Conservation (phyloP, 176 grass and related monocot genomes). For the Coix lacrymajobi region DNA sequence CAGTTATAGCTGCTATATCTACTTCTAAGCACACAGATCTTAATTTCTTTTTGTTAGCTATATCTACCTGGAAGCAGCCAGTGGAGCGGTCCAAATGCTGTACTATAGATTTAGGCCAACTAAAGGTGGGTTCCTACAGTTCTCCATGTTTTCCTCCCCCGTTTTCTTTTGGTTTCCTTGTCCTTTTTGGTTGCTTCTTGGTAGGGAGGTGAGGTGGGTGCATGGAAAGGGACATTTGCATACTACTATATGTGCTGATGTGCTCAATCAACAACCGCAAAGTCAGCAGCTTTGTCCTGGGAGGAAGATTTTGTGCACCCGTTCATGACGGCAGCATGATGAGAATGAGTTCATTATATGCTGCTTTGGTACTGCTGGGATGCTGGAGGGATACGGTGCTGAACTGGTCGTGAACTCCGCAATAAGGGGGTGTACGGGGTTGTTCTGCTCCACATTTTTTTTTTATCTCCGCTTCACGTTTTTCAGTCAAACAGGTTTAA, state of each 20-base stretch:
- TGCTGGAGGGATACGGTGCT: neutral
- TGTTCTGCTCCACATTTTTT: too few relatives aligned
- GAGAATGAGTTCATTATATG: neutral
- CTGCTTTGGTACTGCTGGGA: neutral
- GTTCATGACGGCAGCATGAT: constrained; percentile 10
- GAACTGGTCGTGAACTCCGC: neutral
- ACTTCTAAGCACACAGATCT: neutral
- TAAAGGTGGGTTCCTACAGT: constrained; percentile 20
- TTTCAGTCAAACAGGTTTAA: too few relatives aligned
- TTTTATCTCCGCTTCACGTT: too few relatives aligned
- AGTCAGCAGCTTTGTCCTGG: constrained; percentile 26
- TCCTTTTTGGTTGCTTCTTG: constrained; percentile 38
- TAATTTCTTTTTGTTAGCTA: neutral
- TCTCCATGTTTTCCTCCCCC: constrained; percentile 22
- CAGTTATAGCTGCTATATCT: neutral
- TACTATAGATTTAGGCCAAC: neutral
- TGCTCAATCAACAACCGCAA: constrained; percentile 27
- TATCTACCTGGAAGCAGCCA: neutral
- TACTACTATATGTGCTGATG: constrained; percentile 25
- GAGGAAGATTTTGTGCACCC: constrained; percentile 4
- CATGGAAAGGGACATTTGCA: constrained; percentile 41
- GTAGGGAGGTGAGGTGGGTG: constrained; percentile 39
- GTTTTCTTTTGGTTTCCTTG: neutral
- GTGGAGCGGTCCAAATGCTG: constrained; percentile 14
- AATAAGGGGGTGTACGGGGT: too few relatives aligned